Evolutionary conservation across 352 stramenopile species (phyloP).

Genomic region (Pythium monospermum): DNA sequence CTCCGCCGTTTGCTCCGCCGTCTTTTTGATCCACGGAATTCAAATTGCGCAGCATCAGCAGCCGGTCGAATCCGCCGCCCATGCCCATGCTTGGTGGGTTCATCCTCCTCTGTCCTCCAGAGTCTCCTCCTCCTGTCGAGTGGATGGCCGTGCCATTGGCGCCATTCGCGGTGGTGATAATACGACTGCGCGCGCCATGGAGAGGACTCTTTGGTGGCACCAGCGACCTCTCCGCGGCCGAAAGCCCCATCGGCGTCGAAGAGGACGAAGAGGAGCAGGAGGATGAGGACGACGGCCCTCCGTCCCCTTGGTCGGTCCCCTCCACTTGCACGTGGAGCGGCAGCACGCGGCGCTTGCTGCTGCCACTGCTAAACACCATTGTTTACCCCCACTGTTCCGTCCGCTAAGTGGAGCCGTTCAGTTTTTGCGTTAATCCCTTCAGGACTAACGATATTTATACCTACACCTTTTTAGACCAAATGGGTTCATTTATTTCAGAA

Average conservation of each 20-base stretch:
- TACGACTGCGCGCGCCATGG: constrained; percentile 13
- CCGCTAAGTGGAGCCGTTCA: too few species aligned
- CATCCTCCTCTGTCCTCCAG: too few species aligned
- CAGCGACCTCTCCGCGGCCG: constrained; percentile 16
- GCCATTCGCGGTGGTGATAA: too few species aligned
- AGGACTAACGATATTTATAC: too few species aligned
- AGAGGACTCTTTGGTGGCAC: constrained; percentile 49
- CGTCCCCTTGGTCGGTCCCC: not conserved
- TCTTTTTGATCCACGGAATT: constrained; percentile 25
- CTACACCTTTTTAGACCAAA: too few species aligned
- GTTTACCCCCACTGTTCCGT: too few species aligned
- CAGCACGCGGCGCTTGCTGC: constrained; percentile 31
- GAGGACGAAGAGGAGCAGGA: not conserved
- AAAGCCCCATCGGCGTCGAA: not conserved
- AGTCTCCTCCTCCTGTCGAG: too few species aligned
- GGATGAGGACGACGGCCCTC: not conserved
- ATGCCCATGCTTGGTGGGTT: too few species aligned
- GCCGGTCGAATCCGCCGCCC: constrained; percentile 42
- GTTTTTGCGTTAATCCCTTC: too few species aligned
- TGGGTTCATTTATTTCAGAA: too few species aligned
- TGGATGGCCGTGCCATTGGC: constrained; percentile 7
- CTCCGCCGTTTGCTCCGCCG: not conserved
- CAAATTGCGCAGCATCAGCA: constrained; percentile 51
- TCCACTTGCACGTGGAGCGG: constrained; percentile 42
- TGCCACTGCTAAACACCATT: not conserved